Conservation (phyloP, 345 rosid species). For the Psidium friedrichsthalianum region DNA sequence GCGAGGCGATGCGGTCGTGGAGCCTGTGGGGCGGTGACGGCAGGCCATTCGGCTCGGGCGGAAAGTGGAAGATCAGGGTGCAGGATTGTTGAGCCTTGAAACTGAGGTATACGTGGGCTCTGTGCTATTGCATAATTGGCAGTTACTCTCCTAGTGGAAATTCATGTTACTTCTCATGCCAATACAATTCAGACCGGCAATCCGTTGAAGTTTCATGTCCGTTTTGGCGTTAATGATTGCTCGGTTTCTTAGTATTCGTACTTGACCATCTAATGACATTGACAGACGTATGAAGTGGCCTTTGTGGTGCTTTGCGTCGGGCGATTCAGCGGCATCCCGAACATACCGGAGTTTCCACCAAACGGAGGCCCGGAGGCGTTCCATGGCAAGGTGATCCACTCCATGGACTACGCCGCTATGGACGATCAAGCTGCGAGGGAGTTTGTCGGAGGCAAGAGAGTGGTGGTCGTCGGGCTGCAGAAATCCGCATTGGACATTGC, state of each 20-base stretch:
- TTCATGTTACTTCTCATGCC: not conserved
- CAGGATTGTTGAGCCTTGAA: slow-evolving; percentile 2
- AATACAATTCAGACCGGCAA: not conserved
- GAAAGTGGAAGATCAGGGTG: slow-evolving; percentile 23
- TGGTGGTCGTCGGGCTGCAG: slow-evolving; percentile 23
- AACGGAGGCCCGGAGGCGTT: slow-evolving; percentile 32
- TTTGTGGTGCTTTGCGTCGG: slow-evolving; percentile 31
- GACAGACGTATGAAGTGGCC: slow-evolving; percentile 13
- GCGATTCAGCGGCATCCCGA: slow-evolving; percentile 22
- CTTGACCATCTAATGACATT: not conserved
- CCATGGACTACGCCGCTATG: slow-evolving; percentile 26
- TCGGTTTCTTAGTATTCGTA: not conserved
- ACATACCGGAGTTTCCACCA: slow-evolving; percentile 28
- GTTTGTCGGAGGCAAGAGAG: slow-evolving; percentile 15
- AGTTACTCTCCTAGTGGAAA: not conserved
- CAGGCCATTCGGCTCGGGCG: slow-evolving; percentile 9
- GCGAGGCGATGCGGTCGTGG: slow-evolving; percentile 14
- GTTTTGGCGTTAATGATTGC: not conserved
- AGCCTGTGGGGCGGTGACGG: slow-evolving; percentile 20
- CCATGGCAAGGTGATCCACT: slow-evolving; percentile 27
- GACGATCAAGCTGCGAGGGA: not conserved
- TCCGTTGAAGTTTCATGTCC: not conserved
- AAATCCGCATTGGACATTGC: slow-evolving; percentile 33
- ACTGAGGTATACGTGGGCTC: not conserved
- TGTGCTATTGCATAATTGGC: not conserved